phyloP scores from a whole-genome alignment of 768 basidiomycete species.

The Trametes coccinea region DNA sequence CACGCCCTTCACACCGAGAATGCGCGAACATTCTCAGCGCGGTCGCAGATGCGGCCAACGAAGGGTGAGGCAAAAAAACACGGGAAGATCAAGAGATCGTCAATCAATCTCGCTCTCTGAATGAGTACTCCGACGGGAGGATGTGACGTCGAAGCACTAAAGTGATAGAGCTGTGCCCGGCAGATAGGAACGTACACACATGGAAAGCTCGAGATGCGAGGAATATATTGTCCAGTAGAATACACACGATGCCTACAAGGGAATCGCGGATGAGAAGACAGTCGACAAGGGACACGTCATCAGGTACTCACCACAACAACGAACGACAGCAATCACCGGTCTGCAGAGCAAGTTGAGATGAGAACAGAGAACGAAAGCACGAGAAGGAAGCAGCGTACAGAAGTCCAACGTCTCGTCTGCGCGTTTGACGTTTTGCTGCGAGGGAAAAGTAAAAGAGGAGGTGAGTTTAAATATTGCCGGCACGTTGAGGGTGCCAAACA shows the following conservation, averaged over 20 bases:
- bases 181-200: neutral
- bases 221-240: constrained; percentile 37
- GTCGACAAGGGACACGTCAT: constrained; percentile 20
- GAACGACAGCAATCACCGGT: constrained; percentile 38
- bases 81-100: constrained; percentile 27
- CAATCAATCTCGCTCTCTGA: constrained; percentile 72
- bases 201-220: constrained; percentile 17
- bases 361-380: neutral
- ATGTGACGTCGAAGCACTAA: constrained; percentile 69
- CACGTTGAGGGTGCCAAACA: constrained; percentile 38
- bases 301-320: constrained; percentile 39
- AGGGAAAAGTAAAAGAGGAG: constrained; percentile 30
- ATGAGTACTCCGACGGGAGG: constrained; percentile 75
- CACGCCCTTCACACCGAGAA: constrained; percentile 36
- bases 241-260: constrained; percentile 34
- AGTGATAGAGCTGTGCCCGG: constrained; percentile 67
- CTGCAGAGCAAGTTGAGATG: constrained; percentile 28
- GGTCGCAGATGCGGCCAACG: constrained; percentile 15
- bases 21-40: constrained; percentile 29
- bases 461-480: constrained; percentile 30
- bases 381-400: constrained; percentile 49
- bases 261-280: constrained; percentile 20
- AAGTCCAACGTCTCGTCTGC: constrained; percentile 97
- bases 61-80: constrained; percentile 43
- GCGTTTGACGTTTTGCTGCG: constrained; percentile 94